Base-by-base conservation (phyloP, 371 early-diverging fungal genomes). In the Batkoa obscura region DNA sequence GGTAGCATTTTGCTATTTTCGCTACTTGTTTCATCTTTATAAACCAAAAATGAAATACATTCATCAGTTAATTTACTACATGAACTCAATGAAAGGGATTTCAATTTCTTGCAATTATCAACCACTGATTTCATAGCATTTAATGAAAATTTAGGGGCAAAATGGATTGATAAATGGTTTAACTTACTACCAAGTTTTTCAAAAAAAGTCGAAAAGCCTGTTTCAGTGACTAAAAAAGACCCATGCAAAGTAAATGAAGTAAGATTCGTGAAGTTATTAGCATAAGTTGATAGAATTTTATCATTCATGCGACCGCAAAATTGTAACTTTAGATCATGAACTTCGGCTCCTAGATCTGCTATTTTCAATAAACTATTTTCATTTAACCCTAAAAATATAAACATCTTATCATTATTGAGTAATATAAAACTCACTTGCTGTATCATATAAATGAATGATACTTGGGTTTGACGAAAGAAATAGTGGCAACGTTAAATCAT, bases 231-330 rank as follows among this genome's bases (percentile, higher is more conserved):
- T 41, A 88, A 65, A 54, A 83, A 86, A 0, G 86, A 75, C 0
- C 93, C 93, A 4, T 78, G 73, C 13, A 90, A 66, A 1, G 72
- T 71, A 36, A 90, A 56, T 0, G 74, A 66, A 1, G 63, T 60
- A 23, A 92, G 68, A 5, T 65, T 12, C 0, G 64, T 50, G 43
- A 85, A 72, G 10, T 69, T 68, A 0, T 58, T 55, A 0, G 66
- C 65, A 61, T 83, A 78, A 0, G 56, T 62, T 0, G 59, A 35
- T 30, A 87, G 59, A 0, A 72, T 73, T 0, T 60, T 53, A 55
- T 84, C 79, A 32, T 68, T 66, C 67, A 89, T 76, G 5, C 80
- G 76, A 0, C 93, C 93, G 58, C 93, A 90, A 43, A 80, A 75
- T 42, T 72, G 70, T 46, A 92, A 71, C 13, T 75, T 68, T 30